Base-by-base conservation (phyloP, 805 yeast species). In the Saccharomycopsis fibuligera region DNA sequence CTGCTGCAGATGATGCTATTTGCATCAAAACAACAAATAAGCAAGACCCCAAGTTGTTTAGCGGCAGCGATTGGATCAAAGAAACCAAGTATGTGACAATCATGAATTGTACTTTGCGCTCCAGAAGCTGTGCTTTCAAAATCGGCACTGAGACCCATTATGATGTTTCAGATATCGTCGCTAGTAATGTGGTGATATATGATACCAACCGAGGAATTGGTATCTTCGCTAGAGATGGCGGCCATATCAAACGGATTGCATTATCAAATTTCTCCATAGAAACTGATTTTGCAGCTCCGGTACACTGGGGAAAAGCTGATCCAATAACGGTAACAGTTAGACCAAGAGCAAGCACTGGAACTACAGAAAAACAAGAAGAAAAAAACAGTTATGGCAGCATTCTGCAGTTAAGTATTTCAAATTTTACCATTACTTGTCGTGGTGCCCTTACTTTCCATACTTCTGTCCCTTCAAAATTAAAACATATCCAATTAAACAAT, bases 231-330 rank as follows among this genome's bases (percentile, higher is more conserved):
- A 24, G 51, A 21, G 51, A 48, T 24, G 51, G 51, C 5, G 51
- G 51, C n/a, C 9, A 16, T 9, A 35, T 48, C 23, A 33, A 35
- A 37, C 23, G 46, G n/a, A 4, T 48, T 14, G 35, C 21, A 30
- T 43, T 48, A 19, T 6, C 42, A 12, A 33, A 43, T 16, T 35
- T 48, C 29, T 14, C 33, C 3, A 48, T 48, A 14, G 35, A 48
- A 31, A 48, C 51, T 8, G 25, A 36, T 9, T 48, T 41, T 29
- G 42, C 38, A 16, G 39, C 47, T 17, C 42, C 51, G 12, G 51
- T 48, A n/a, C 48, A 48, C 31, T 48, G 51, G 51, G 51, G 51
- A 9, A 48, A 48, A 36, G 51, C 51, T 22, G 51, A 48, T 29
- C 51, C 51, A 2, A 35, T 48, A 19, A 21, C 25, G 36, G 30